A percentile compares a stretch with the other conserved stretches of the same genome.
Evolutionary conservation across 768 basidiomycete species (phyloP).

Genomic region (Termitomyces sp.): DNA sequence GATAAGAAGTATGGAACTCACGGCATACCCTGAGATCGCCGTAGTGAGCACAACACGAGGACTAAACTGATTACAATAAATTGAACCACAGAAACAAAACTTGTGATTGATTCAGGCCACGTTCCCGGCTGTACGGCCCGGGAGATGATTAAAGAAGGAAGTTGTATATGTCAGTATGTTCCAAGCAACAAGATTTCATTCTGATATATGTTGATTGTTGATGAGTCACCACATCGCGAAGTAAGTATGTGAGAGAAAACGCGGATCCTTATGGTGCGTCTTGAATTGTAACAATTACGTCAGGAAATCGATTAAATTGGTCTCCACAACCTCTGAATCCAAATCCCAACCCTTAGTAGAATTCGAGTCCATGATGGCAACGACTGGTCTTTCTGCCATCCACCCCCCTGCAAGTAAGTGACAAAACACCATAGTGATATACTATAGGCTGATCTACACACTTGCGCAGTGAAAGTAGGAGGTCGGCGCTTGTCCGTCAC

Average conservation of each 20-base stretch:
- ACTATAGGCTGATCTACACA: not conserved
- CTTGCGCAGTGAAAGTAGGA: slow-evolving; percentile 38
- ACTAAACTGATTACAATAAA: not conserved
- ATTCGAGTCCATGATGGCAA: slow-evolving; percentile 16
- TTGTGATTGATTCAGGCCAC: not conserved
- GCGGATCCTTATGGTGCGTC: not conserved
- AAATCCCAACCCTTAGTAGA: not conserved
- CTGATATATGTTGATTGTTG: too few species aligned
- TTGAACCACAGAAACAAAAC: not conserved
- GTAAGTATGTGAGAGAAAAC: not conserved
- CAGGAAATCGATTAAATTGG: slow-evolving; percentile 1
- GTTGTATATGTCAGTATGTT: not conserved
- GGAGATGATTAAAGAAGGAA: not conserved
- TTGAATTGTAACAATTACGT: slow-evolving; percentile 4
- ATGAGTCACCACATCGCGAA: too few species aligned
- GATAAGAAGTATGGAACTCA: not conserved
- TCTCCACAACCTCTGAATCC: slow-evolving; percentile 1
- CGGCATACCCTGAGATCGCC: not conserved
- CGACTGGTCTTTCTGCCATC: slow-evolving; percentile 23
- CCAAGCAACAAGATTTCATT: not conserved
- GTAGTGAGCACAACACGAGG: not conserved
- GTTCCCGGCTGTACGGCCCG: not conserved
- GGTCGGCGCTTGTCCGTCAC: slow-evolving; percentile 46
- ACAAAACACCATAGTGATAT: not conserved
- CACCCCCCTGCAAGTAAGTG: slow-evolving; percentile 47